A percentile compares a stretch with the other conserved stretches of the same genome.
Evolutionary conservation across 805 yeast genomes (phyloP).

Genomic region (Candida sonorensis): DNA sequence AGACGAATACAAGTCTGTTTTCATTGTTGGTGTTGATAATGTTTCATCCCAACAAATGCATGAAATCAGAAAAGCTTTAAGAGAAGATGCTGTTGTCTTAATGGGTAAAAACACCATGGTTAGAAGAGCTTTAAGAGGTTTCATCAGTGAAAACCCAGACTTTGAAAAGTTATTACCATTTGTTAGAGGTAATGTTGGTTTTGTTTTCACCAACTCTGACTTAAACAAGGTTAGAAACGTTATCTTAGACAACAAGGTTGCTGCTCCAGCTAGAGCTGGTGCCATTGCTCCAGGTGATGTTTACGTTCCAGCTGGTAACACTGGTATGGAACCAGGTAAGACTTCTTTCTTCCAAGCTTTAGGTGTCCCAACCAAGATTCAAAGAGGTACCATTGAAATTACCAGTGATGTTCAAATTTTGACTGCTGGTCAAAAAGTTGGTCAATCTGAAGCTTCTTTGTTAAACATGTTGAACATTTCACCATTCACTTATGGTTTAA

Average conservation of each 20-base stretch:
- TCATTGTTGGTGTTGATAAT: slow-evolving; percentile 99
- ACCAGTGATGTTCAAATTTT: slow-evolving; percentile 95
- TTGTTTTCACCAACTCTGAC: slow-evolving; percentile 97
- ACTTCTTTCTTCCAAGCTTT: slow-evolving; percentile 99
- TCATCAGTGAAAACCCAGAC: slow-evolving; percentile 90
- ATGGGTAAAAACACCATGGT: slow-evolving; percentile 99
- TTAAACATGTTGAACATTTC: slow-evolving; percentile 99
- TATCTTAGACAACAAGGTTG: slow-evolving; percentile 88
- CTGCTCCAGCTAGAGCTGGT: slow-evolving; percentile 99
- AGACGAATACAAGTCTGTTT: slow-evolving; percentile 96
- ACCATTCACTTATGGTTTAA: slow-evolving; percentile 98
- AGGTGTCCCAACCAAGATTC: slow-evolving; percentile 99
- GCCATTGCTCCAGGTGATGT: slow-evolving; percentile 98
- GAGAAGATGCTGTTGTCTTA: slow-evolving; percentile 90
- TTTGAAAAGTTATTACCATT: slow-evolving; percentile 90
- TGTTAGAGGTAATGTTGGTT: slow-evolving; percentile 98
- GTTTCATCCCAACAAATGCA: slow-evolving; percentile 99
- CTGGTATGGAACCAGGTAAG: slow-evolving; percentile 99
- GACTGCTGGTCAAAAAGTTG: slow-evolving; percentile 79
- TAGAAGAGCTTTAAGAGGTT: slow-evolving; percentile 98
- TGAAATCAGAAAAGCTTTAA: slow-evolving; percentile 95
- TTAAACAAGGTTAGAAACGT: slow-evolving; percentile 87
- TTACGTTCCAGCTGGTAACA: slow-evolving; percentile 98
- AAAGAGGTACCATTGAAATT: slow-evolving; percentile 99
- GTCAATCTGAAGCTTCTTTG: slow-evolving; percentile 98